These are phyloP conservation scores for Gastrodia elata DNA, from an alignment of 106 monocot species.

Conservation along the genomic window DNA sequence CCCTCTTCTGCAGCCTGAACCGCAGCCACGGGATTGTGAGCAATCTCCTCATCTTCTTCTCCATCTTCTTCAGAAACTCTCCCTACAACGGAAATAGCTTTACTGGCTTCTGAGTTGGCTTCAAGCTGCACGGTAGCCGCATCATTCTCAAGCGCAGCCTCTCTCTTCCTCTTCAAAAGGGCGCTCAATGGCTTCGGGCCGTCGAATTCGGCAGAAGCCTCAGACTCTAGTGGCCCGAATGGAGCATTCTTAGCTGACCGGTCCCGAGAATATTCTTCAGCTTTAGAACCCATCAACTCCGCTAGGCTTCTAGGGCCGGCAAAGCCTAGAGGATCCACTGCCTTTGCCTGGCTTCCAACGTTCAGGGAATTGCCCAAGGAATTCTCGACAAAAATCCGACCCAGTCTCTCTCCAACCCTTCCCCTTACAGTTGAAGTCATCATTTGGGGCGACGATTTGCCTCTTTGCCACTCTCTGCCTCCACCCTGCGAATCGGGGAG, in stretches of 20 bases:
- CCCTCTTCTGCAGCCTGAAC: conserved; percentile 8
- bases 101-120: neutral
- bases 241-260: conserved; percentile 3
- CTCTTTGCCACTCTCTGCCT: conserved; percentile 24
- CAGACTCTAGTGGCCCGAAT: conserved; percentile 9
- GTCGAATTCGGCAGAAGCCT: conserved; percentile 37
- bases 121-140: neutral
- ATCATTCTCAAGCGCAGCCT: conserved; percentile 11
- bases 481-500: conserved; percentile 39
- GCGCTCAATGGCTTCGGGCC: conserved; percentile 57
- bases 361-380: conserved; percentile 16
- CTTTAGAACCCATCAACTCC: conserved; percentile 58
- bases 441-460: conserved; percentile 36
- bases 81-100: neutral
- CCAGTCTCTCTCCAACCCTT: conserved; percentile 33
- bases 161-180: conserved; percentile 63
- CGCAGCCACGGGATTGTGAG: conserved; percentile 9
- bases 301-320: conserved; percentile 76
- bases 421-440: conserved; percentile 10
- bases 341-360: neutral
- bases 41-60: conserved; percentile 26
- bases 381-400: conserved; percentile 18
- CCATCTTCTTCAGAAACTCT: conserved; percentile 31
- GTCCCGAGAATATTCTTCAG: conserved; percentile 16
- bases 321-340: conserved; percentile 31